Conservation (phyloP, 805 yeast species). For the Candida sithepensis region DNA sequence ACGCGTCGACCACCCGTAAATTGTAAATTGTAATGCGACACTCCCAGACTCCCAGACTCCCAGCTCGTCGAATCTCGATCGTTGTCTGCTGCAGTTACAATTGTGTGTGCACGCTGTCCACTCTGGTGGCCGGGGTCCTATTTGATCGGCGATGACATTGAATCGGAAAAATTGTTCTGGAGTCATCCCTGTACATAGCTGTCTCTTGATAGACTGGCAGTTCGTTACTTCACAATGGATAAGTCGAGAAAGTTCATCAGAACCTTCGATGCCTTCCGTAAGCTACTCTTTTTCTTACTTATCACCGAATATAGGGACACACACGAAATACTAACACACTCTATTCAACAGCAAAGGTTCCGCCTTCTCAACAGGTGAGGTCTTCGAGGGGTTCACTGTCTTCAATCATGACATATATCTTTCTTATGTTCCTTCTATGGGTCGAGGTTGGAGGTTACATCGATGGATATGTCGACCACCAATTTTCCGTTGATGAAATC, state of each 20-base stretch:
- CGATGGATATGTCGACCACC: constrained; percentile 78
- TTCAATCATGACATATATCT: constrained; percentile 59
- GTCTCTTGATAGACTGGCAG: not conserved
- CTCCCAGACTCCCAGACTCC: too few species aligned
- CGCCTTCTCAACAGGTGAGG: constrained; percentile 65
- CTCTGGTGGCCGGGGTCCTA: too few species aligned
- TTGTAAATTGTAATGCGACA: too few species aligned
- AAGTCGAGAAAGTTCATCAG: constrained; percentile 27
- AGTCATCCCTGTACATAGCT: too few species aligned
- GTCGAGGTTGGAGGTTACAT: constrained; percentile 79
- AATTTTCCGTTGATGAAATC: constrained; percentile 67
- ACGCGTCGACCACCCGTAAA: not conserved
- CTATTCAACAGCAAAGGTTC: constrained; percentile 53
- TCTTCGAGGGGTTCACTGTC: constrained; percentile 76
- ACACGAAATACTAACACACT: not conserved
- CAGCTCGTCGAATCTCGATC: not conserved
- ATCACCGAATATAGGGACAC: too few species aligned
- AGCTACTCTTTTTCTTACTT: constrained; percentile 22
- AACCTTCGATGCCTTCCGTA: constrained; percentile 71
- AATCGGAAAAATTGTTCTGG: too few species aligned
- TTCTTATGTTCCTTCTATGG: constrained; percentile 70
- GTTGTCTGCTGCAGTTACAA: too few species aligned
- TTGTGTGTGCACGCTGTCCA: too few species aligned
- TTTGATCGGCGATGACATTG: too few species aligned
- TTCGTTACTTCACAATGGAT: constrained; percentile 13